Percentiles rank a stretch among this genome's conserved stretches.
phyloP scores from a whole-genome alignment of 441 rosid species.

The Corymbia citriodora region DNA sequence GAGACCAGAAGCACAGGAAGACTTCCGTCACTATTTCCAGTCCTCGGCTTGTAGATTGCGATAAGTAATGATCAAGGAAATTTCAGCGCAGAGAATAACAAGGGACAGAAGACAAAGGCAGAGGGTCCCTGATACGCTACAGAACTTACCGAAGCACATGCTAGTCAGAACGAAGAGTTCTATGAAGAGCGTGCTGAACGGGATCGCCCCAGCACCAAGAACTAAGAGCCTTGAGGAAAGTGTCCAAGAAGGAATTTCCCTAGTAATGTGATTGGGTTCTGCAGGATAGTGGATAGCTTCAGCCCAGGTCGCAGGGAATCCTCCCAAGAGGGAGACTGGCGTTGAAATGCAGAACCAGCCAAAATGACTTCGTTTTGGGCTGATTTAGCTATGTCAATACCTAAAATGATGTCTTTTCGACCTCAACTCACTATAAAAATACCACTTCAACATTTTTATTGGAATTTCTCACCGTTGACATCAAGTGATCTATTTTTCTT shows the following conservation, averaged over 20 bases:
- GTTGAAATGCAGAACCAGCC: not conserved
- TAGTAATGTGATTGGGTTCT: conserved; percentile 54
- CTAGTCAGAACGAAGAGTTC: not conserved
- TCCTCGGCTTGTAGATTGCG: not conserved
- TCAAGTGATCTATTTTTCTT: no score
- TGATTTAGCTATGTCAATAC: no score
- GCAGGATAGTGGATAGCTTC: not conserved
- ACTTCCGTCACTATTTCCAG: conserved; percentile 7
- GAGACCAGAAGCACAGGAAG: not conserved
- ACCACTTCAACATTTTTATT: no score
- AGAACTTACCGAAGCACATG: not conserved
- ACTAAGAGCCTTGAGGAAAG: not conserved
- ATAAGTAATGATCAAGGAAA: not conserved
- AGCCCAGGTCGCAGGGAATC: not conserved
- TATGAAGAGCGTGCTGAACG: not conserved
- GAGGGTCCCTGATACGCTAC: not conserved
- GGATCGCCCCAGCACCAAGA: not conserved
- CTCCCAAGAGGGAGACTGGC: not conserved
- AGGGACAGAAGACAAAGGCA: not conserved
- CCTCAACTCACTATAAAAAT: no score
- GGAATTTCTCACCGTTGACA: no score
- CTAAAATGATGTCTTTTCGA: no score
- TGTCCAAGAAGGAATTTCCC: conserved; percentile 2
- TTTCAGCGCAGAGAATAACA: not conserved
- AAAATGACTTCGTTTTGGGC: no score